Evolutionary conservation across 257 asterid genomes (phyloP).

Genomic region (Misopates orontium): DNA sequence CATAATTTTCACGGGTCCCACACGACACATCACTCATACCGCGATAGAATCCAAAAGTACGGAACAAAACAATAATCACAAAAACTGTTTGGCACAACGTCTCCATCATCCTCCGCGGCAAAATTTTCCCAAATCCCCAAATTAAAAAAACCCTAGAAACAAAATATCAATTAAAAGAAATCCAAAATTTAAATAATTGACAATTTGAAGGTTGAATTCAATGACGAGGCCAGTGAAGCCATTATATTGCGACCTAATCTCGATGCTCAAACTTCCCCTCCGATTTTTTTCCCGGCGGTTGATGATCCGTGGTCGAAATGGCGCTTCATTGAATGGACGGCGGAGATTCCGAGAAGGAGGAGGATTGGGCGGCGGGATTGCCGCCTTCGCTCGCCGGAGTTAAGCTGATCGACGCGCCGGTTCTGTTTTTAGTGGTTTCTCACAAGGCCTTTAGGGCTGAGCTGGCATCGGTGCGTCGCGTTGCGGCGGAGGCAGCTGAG

Average conservation of each 20-base stretch:
- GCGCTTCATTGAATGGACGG: constrained; percentile 48
- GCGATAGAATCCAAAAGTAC: background rate
- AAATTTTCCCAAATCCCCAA: too few species aligned
- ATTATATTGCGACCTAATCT: constrained; percentile 42
- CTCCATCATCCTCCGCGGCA: constrained; percentile 43
- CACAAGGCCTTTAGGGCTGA: constrained; percentile 78
- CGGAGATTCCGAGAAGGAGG: constrained; percentile 63
- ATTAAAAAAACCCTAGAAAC: too few species aligned
- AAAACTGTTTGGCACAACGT: constrained; percentile 44
- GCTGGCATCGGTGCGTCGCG: constrained; percentile 51
- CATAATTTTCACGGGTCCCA: background rate
- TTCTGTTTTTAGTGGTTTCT: constrained; percentile 67
- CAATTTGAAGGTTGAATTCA: constrained; percentile 34
- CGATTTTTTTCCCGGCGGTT: too few species aligned
- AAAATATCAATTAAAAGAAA: background rate
- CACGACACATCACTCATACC: too few species aligned
- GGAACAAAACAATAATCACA: constrained; percentile 36
- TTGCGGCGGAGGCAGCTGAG: constrained; percentile 56
- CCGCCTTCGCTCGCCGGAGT: constrained; percentile 43
- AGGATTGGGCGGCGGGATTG: constrained; percentile 38
- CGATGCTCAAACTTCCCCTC: constrained; percentile 61
- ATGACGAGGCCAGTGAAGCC: constrained; percentile 34
- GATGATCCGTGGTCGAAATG: constrained; percentile 49
- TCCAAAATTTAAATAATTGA: constrained; percentile 14
- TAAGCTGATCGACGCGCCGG: constrained; percentile 66